Evolutionary conservation across 2,329 filamentous ascomycete species (phyloP), one percentile per base, ranked within the genome.

Genomic region (Didymella keratinophila): DNA sequence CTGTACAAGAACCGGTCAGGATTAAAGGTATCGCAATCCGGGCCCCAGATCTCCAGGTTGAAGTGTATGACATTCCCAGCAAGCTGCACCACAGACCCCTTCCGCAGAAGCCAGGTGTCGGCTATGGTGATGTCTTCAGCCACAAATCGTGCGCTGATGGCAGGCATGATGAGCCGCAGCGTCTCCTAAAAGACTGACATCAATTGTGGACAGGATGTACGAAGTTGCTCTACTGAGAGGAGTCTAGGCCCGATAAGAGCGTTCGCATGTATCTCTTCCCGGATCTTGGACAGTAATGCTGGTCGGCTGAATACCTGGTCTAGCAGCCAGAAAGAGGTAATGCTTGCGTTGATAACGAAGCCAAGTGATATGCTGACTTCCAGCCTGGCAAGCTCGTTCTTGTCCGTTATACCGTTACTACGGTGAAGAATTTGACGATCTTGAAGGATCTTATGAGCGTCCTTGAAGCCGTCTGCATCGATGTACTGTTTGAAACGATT

Each of bases 121-220:
- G 74, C 72, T 25, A 83, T 64, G 2, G 78, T 52, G 1, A 78
- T 80, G 45, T 84, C 81, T 36, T 74, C 61, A 14, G 74, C 62
- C n/a, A 83, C 77, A 10, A 72, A 69, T 10, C 83, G 77, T 32
- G 74, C 77, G 12, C 77, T 77, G 14, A 76, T 67, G 6, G 76
- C 70, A 4, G 77, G 74, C 28, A 78, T 78, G 12, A 65, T 69
- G 2, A 82, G 54, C 8, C 82, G 79, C 53, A 83, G 69, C 0
- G 76, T 76, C 63, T 84, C 82, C 23, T 78, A 77, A 62, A 79
- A 83, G 21, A 76, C 76, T 43, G 79, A 79, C 14, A 80, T 69
- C 7, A 85, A 69, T 5, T 83, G 67, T 0, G 81, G 80, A 45
- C 79, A 79, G 6, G 70, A 56, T 1, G 76, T 66, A 30, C 78